phyloP scores from a whole-genome alignment of 177 flowering plant species.

The Tripterygium wilfordii region DNA sequence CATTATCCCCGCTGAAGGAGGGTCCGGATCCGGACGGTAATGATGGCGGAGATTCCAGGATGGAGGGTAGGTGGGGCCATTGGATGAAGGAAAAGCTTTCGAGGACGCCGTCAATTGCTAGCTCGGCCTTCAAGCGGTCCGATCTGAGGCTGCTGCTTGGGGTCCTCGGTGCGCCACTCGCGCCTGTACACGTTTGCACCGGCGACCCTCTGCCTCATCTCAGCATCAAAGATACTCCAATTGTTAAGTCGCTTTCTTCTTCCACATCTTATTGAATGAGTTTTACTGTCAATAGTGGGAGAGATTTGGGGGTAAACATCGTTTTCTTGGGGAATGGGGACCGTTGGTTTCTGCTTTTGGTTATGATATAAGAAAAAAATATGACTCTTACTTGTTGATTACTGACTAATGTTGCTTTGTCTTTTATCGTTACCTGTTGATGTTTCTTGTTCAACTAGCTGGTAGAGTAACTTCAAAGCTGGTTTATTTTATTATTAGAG shows the following conservation, averaged over 20 bases:
- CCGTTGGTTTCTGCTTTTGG: too few relatives aligned
- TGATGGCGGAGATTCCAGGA: conserved; percentile 39
- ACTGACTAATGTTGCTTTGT: too few relatives aligned
- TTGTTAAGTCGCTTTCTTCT: conserved; percentile 38
- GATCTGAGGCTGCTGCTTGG: conserved; percentile 81
- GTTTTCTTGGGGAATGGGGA: too few relatives aligned
- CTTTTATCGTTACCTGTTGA: too few relatives aligned
- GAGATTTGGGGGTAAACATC: neutral
- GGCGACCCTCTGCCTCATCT: conserved; percentile 74
- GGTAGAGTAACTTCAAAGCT: too few relatives aligned
- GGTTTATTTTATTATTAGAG: too few relatives aligned
- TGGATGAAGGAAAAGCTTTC: conserved; percentile 78
- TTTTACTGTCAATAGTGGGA: neutral
- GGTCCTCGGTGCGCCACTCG: conserved; percentile 83
- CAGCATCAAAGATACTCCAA: conserved; percentile 79
- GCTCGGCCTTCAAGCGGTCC: conserved; percentile 34
- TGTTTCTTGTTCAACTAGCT: too few relatives aligned
- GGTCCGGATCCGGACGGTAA: conserved; percentile 64
- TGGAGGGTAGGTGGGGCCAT: conserved; percentile 59
- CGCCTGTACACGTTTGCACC: conserved; percentile 75
- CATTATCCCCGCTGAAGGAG: conserved; percentile 66
- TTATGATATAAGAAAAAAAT: too few relatives aligned
- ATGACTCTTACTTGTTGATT: too few relatives aligned
- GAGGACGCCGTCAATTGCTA: conserved; percentile 54
- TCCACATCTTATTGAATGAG: neutral